These are phyloP conservation scores for Colletotrichum trifolii DNA, from an alignment of 2,329 filamentous ascomycete species.

Conservation along the genomic window DNA sequence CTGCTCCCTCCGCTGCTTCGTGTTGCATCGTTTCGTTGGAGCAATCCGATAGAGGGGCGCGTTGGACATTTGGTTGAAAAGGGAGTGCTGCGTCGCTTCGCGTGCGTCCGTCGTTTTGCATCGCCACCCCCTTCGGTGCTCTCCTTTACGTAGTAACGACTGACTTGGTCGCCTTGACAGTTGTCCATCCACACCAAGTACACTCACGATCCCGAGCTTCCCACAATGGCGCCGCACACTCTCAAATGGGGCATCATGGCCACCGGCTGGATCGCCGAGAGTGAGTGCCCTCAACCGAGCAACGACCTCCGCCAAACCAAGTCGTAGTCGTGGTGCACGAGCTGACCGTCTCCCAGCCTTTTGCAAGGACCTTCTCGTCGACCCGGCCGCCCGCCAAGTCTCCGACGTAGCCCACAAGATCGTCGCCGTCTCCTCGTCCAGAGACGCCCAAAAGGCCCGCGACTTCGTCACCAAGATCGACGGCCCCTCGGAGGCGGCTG, in stretches of 20 bases:
- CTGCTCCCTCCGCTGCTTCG: constrained; percentile 19
- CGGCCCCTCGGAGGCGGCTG: constrained; percentile 73
- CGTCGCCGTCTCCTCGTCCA: constrained; percentile 83
- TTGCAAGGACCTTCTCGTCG: constrained; percentile 80
- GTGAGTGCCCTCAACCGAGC: constrained; percentile 49
- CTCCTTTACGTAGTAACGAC: not conserved
- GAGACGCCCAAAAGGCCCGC: constrained; percentile 74
- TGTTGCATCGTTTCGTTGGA: not conserved
- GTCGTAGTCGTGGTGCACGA: no score
- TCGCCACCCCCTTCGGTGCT: not conserved
- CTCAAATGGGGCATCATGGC: constrained; percentile 71
- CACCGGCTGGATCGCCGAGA: constrained; percentile 68
- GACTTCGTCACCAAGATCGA: constrained; percentile 78
- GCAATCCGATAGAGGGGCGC: constrained; percentile 18
- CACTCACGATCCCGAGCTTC: constrained; percentile 23
- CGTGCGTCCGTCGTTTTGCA: not conserved
- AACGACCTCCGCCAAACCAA: not conserved
- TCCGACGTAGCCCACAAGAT: constrained; percentile 81
- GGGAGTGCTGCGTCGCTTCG: constrained; percentile 12
- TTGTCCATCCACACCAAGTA: not conserved
- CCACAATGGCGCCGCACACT: constrained; percentile 59
- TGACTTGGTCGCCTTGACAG: not conserved
- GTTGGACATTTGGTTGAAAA: constrained; percentile 19
- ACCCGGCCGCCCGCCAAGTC: constrained; percentile 76
- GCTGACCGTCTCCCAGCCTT: constrained; percentile 60